Evolutionary conservation across 2,329 filamentous ascomycete species (phyloP), one percentile per base, ranked within the genome.

Genomic region (Lachnellula arida): DNA sequence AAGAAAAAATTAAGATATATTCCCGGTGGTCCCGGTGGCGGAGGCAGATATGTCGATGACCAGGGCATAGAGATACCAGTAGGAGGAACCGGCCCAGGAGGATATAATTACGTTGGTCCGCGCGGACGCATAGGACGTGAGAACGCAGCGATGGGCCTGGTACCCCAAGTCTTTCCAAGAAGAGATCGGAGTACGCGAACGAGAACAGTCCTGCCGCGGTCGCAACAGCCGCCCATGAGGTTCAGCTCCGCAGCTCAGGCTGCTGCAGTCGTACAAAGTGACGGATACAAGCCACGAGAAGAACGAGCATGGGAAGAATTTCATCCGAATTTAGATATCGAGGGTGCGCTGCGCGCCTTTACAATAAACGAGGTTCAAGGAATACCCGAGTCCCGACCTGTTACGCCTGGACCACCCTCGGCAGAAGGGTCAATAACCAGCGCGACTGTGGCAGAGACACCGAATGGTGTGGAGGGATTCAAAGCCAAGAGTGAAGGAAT

Each of bases 281-380:
- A 97, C 76, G 92, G 93, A 50, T 97, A 97, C 74, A 99, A 99
- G 71, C 94, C 94, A 34, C 82, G 94, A 68, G 94, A 99, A 74
- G 94, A 99, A 75, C 86, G 93, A 60, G 90, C 91, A 51, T 99
- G 93, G 91, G 92, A 97, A 68, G 94, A 99, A 71, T 97, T 97
- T 62, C 94, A 99, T 72, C 91, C 91, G 0, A 90, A 97, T 66
- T 82, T 99, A 51, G 92, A 97, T 74, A 91, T 97, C 49, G 91
- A 96, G 55, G 81, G 81, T 12, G 83, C 82, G 4, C 87, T 97
- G 61, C 84, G 87, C 63, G 78, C 96, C 2, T 92, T 92, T 68
- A 84, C 81, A 49, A 86, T 91, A 2, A 86, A 94, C 60, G 89
- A 96, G 62, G 87, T 97, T 6, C 93, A 97, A 70, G 90, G 91